These are phyloP conservation scores for Trypanosoma boissoni DNA, from an alignment of 208 protist genomes.

Conservation along the genomic window DNA sequence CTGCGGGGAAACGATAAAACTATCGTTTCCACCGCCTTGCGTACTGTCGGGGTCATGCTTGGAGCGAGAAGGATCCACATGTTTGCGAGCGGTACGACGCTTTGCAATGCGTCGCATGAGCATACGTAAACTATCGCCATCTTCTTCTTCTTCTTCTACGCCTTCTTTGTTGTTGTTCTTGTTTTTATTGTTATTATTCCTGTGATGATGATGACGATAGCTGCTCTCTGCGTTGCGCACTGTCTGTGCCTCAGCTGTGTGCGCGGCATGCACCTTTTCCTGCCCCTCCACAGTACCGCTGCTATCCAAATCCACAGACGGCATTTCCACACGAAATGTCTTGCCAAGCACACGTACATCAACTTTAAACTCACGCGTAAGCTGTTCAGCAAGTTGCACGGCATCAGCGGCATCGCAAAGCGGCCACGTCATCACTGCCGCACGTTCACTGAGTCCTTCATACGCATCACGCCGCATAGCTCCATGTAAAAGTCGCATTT, in stretches of 20 bases:
- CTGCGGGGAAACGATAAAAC: background rate
- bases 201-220: background rate
- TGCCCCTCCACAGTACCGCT: too few relatives aligned
- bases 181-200: background rate
- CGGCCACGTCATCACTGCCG: slow-evolving; percentile 74
- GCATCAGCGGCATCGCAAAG: slow-evolving; percentile 59
- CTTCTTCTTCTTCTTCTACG: too few relatives aligned
- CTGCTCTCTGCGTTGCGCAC: background rate
- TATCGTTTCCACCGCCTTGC: background rate
- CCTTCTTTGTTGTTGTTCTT: background rate
- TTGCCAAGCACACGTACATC: slow-evolving; percentile 65
- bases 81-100: background rate
- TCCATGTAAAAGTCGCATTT: slow-evolving; percentile 66
- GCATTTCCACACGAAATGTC: slow-evolving; percentile 39
- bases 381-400: slow-evolving; percentile 34
- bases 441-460: slow-evolving; percentile 66
- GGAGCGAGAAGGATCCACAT: background rate
- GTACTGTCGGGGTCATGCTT: background rate
- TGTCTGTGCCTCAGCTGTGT: too few relatives aligned
- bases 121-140: slow-evolving; percentile 8
- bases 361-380: slow-evolving; percentile 68
- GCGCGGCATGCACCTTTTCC: too few relatives aligned
- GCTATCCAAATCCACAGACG: background rate
- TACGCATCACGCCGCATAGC: slow-evolving; percentile 57
- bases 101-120: slow-evolving; percentile 13